Conservation (phyloP, 805 yeast genomes). For the Wickerhamia fluorescens region DNA sequence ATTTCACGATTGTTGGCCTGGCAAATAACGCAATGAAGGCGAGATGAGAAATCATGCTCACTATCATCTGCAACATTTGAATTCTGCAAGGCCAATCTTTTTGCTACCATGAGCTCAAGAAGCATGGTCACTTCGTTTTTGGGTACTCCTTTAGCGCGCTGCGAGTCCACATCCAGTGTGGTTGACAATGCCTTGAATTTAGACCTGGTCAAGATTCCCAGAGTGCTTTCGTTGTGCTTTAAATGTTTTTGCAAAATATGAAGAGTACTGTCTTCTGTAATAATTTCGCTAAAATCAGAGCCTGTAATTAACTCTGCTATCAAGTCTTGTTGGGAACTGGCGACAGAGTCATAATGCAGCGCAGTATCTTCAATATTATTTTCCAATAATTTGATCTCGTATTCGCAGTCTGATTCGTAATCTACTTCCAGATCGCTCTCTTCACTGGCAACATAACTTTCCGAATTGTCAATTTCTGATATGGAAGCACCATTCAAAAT, state of each 20-base stretch:
- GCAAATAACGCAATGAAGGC: constrained; percentile 70
- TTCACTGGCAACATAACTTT: constrained; percentile 14
- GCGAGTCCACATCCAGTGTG: neutral
- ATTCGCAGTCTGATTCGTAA: constrained; percentile 7
- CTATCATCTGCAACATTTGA: constrained; percentile 9
- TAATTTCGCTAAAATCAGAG: constrained; percentile 19
- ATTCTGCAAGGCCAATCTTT: constrained; percentile 5
- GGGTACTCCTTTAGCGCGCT: too few species aligned
- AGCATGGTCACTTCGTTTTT: constrained; percentile 11
- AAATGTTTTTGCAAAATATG: constrained; percentile 23
- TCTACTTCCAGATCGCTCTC: too few species aligned
- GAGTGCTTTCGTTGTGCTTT: constrained; percentile 8
- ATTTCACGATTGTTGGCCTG: constrained; percentile 67
- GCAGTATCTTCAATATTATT: too few species aligned
- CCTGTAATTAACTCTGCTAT: constrained; percentile 18
- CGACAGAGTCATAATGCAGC: too few species aligned
- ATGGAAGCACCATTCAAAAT: constrained; percentile 20
- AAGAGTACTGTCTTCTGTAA: constrained; percentile 11
- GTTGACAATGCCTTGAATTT: constrained; percentile 10
- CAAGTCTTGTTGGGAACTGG: too few species aligned
- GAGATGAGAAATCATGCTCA: constrained; percentile 23
- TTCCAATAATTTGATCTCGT: constrained; percentile 3
- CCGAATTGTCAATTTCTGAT: constrained; percentile 33
- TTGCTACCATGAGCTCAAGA: constrained; percentile 15
- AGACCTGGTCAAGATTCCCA: constrained; percentile 29